Evolutionary conservation across 345 rosid species (phyloP).

Genomic region (Lumnitzera littorea): DNA sequence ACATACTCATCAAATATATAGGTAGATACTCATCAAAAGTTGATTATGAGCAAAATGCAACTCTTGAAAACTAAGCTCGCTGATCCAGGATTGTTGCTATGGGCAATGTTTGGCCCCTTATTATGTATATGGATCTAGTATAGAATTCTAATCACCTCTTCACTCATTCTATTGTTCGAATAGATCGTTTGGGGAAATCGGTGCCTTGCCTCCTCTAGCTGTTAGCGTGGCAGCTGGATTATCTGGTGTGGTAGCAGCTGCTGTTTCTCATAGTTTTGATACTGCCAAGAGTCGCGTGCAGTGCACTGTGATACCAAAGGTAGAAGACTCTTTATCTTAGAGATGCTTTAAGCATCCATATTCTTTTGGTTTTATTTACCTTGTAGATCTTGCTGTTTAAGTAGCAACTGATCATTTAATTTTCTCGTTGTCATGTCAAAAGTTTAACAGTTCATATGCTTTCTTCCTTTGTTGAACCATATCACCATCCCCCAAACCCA

Average conservation of each 20-base stretch:
- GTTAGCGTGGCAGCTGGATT: conserved; percentile 75
- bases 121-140: no score
- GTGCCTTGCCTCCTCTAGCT: conserved; percentile 61
- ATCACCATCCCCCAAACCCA: no score
- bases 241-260: conserved; percentile 80
- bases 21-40: no score
- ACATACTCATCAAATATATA: no score
- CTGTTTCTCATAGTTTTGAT: conserved; percentile 89
- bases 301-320: conserved; percentile 85
- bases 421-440: no score
- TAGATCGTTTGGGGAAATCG: conserved; percentile 72
- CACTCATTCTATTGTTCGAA: neutral
- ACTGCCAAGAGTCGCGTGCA: conserved; percentile 79
- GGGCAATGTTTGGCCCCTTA: no score
- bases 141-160: neutral
- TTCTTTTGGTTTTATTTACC: neutral
- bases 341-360: neutral
- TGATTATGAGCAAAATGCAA: no score
- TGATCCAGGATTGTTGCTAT: no score
- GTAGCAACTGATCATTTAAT: no score
- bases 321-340: conserved; percentile 9
- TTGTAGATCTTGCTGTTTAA: neutral
- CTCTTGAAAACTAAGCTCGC: no score
- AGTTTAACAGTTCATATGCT: no score
- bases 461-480: no score